Base-by-base conservation (phyloP, 2,329 filamentous ascomycete genomes). In the Meredithiella fracta region DNA sequence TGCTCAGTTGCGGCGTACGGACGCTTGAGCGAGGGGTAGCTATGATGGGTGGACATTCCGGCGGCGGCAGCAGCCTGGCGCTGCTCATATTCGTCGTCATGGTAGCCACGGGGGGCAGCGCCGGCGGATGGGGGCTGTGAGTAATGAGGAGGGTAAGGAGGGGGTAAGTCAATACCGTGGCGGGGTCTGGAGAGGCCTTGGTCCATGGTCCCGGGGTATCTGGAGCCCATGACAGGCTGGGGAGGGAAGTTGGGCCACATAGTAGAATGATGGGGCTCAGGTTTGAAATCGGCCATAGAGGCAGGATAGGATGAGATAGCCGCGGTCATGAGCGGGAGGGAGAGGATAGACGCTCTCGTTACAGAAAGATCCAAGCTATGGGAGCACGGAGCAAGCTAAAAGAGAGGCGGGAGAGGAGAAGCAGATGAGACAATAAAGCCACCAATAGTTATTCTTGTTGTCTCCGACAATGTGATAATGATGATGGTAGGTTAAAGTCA, bases 211-310 rank as follows among this genome's bases (percentile, higher is more conserved):
- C 31, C 66, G 63, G 71, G 73, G 60, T 72, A 69, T 61, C 73
- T 74, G 60, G 76, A 73, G 61, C 68, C 50, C 42, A 58, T 70
- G 65, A 80, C 70, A 62, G 76, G 75, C 60, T 78, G 72, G 57
- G 74, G n/a, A n/a, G n/a, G 72, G 60, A 80, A 80, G 69, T 71
- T 76, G 62, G 75, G 70, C 77, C 77, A 80, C 62, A 80, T 67
- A 66, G 71, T 73, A 63, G 73, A 70, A 67, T 79, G 77, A 65
- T 73, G 68, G 64, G 75, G 69, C 68, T 80, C 77, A 65, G 71
- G 69, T 73, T 79, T 79, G 70, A 80, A 67, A 66, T 80, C 77
- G 74, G 77, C 75, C 77, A 80, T 80, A 66, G 56, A 58, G 56
- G 56, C 56, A 40, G 47, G 51, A 37, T 58, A 58, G 14, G 56